These are phyloP conservation scores for Noccaea caerulescens DNA, from an alignment of 345 rosid species.

Conservation along the genomic window DNA sequence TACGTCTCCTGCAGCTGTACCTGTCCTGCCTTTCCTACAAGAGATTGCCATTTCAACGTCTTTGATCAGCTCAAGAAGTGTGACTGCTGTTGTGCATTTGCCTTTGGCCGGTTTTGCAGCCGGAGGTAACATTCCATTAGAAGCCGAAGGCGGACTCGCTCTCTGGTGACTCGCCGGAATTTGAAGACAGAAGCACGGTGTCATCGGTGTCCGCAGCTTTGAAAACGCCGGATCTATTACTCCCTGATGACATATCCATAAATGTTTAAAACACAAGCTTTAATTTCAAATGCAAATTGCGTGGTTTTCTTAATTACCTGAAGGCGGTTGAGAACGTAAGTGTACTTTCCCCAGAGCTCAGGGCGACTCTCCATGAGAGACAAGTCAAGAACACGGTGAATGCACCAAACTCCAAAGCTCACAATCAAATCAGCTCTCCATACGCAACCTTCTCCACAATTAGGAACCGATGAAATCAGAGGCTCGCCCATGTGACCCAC, in stretches of 20 bases:
- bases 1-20: conserved; percentile 97
- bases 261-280: conserved; percentile 19
- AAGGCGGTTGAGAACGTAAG: conserved; percentile 91
- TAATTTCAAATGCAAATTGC: too few species aligned
- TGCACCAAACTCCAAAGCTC: conserved; percentile 99
- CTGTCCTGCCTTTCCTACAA: conserved; percentile 83
- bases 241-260: conserved; percentile 59
- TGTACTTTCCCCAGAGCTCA: conserved; percentile 97
- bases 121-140: conserved; percentile 72
- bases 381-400: conserved; percentile 83
- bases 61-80: conserved; percentile 77
- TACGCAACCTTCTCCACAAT: conserved; percentile 92
- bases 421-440: conserved; percentile 79
- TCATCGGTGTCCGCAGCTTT: conserved; percentile 69
- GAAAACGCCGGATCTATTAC: conserved; percentile 81
- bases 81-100: conserved; percentile 71
- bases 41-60: conserved; percentile 93
- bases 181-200: conserved; percentile 89
- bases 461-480: conserved; percentile 69
- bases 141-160: conserved; percentile 61
- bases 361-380: conserved; percentile 98
- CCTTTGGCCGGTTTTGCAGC: conserved; percentile 75
- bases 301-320: too few species aligned
- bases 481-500: conserved; percentile 57
- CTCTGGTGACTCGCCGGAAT: conserved; percentile 57